A percentile compares a stretch with the other conserved stretches of the same genome.
These are phyloP conservation scores for Blastobotrys aristatus DNA, from an alignment of 1,139 yeast genomes.

Conservation along the genomic window DNA sequence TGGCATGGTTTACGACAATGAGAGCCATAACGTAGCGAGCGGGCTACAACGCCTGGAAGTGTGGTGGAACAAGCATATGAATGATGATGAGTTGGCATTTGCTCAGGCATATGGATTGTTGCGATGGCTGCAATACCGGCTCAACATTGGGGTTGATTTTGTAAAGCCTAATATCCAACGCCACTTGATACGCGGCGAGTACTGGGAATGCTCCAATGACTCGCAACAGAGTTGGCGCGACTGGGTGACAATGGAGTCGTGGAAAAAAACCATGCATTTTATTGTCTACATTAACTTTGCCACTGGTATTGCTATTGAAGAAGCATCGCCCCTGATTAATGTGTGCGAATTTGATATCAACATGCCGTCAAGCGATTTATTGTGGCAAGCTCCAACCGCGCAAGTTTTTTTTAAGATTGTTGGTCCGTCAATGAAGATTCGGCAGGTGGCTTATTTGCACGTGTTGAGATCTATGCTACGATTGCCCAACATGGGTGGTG, in stretches of 20 bases:
- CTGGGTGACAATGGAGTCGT: constrained; percentile 32
- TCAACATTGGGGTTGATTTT: neutral
- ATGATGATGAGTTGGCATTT: neutral
- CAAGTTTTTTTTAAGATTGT: constrained; percentile 29
- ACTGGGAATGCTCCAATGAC: neutral
- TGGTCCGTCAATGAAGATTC: constrained; percentile 26
- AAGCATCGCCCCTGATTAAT: constrained; percentile 17
- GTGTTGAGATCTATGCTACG: constrained; percentile 32
- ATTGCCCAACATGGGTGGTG: constrained; percentile 29
- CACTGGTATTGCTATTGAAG: no score
- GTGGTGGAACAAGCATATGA: neutral
- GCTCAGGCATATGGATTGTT: constrained; percentile 14
- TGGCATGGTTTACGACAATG: constrained; percentile 34
- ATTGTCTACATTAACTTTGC: constrained; percentile 28
- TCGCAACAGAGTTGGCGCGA: constrained; percentile 26
- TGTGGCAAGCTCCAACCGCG: constrained; percentile 29
- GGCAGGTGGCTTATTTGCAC: constrained; percentile 29
- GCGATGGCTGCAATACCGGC: constrained; percentile 26
- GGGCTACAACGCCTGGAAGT: neutral
- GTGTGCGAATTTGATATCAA: constrained; percentile 31
- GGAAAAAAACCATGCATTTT: constrained; percentile 30
- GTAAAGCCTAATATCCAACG: no score
- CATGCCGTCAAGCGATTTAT: constrained; percentile 30
- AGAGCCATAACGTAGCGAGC: neutral
- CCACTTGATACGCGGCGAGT: neutral